Evolutionary conservation across 2,329 filamentous ascomycete species (phyloP).

Genomic region (Trichophyton simii): DNA sequence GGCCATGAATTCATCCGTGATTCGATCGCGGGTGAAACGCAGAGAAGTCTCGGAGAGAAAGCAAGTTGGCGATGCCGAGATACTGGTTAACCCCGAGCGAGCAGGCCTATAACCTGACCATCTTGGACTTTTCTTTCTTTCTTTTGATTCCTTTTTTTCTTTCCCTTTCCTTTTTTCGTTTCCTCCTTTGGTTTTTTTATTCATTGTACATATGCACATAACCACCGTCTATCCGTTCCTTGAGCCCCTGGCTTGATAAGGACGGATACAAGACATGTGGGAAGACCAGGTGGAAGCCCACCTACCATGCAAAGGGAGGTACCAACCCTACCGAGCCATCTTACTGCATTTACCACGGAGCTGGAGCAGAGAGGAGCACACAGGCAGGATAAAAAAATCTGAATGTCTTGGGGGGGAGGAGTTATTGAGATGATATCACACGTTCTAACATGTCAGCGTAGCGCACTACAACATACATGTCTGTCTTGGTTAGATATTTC

Average conservation of each 20-base stretch:
- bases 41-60: slow-evolving; percentile 72
- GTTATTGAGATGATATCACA: background rate
- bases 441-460: background rate
- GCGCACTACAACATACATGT: background rate
- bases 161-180: background rate
- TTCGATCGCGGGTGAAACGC: slow-evolving; percentile 57
- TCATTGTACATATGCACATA: background rate
- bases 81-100: slow-evolving; percentile 50
- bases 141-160: background rate
- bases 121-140: background rate
- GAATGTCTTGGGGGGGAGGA: background rate
- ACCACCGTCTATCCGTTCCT: background rate
- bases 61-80: slow-evolving; percentile 80
- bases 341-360: background rate
- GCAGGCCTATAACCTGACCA: slow-evolving; percentile 8
- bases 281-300: background rate
- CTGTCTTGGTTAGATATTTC: background rate
- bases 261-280: background rate
- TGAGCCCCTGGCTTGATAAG: background rate
- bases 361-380: background rate
- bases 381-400: background rate
- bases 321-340: background rate
- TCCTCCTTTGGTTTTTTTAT: background rate
- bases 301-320: background rate
- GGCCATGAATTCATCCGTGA: slow-evolving; percentile 41